Conservation (phyloP, 345 rosid species). For the Ceriops tagal region DNA sequence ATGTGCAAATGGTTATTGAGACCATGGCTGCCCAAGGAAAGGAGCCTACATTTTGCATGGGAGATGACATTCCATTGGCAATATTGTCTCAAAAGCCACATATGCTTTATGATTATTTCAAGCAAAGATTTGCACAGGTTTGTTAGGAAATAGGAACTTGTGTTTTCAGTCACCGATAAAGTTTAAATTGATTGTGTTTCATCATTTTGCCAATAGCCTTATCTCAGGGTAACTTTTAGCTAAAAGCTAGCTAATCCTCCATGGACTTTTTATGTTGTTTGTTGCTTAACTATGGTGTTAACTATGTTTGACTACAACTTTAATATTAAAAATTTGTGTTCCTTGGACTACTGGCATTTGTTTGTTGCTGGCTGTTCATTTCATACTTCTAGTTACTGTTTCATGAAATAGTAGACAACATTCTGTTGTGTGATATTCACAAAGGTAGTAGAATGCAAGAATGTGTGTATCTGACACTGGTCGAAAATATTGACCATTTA, state of each 20-base stretch:
- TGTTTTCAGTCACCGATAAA: background rate
- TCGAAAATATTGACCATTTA: background rate
- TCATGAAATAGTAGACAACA: background rate
- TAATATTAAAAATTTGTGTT: too few species aligned
- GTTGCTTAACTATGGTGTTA: too few species aligned
- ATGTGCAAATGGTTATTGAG: slow-evolving; percentile 99
- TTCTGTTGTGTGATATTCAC: background rate
- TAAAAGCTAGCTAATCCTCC: too few species aligned
- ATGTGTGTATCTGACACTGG: background rate
- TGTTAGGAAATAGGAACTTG: slow-evolving; percentile 18
- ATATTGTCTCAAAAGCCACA: slow-evolving; percentile 82
- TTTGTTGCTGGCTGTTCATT: too few species aligned
- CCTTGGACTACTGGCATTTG: too few species aligned
- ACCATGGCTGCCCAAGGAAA: slow-evolving; percentile 95
- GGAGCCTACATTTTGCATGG: slow-evolving; percentile 99
- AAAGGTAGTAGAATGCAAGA: background rate
- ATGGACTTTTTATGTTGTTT: too few species aligned
- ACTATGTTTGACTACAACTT: too few species aligned
- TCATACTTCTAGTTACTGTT: too few species aligned
- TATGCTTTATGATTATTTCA: slow-evolving; percentile 93
- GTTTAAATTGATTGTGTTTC: background rate
- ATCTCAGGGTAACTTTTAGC: background rate
- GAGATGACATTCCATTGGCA: slow-evolving; percentile 88
- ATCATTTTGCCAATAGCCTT: background rate
- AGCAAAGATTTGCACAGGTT: slow-evolving; percentile 99